Percentiles rank a stretch among this genome's conserved stretches.
Conservation (phyloP, 306 rosid species). For the Rosa lucieae region DNA sequence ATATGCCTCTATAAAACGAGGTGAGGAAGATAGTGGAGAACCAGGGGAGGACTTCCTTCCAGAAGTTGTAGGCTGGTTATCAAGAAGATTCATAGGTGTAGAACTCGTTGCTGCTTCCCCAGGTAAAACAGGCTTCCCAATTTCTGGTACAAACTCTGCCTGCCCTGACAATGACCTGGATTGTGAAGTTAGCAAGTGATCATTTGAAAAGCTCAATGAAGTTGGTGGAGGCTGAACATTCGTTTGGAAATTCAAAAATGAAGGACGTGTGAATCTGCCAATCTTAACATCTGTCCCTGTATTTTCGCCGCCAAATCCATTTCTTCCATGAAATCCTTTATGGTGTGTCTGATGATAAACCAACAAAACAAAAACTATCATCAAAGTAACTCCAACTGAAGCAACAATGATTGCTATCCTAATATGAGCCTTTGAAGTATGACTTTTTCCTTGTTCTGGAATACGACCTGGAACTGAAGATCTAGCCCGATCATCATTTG, state of each 20-base stretch:
- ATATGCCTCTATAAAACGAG: conserved; percentile 63
- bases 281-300: conserved; percentile 68
- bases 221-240: conserved; percentile 62
- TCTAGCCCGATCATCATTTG: conserved; percentile 21
- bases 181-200: conserved; percentile 76
- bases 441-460: conserved; percentile 35
- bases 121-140: conserved; percentile 54
- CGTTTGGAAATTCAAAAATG: conserved; percentile 73
- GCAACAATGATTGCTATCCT: conserved; percentile 93
- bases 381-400: conserved; percentile 80
- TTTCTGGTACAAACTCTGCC: conserved; percentile 64
- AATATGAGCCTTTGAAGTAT: conserved; percentile 60
- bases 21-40: conserved; percentile 82
- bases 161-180: conserved; percentile 80
- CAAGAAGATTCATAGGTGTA: conserved; percentile 55
- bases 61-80: conserved; percentile 65
- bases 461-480: conserved; percentile 50
- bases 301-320: conserved; percentile 55
- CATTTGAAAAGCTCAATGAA: conserved; percentile 82
- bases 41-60: conserved; percentile 81
- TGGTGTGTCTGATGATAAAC: conserved; percentile 79
- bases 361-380: conserved; percentile 85
- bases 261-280: conserved; percentile 62
- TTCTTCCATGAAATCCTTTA: conserved; percentile 78
- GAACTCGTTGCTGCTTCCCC: conserved; percentile 66